These are phyloP conservation scores for Leucocoprinus leucothites DNA, from an alignment of 768 basidiomycete species.

Conservation along the genomic window DNA sequence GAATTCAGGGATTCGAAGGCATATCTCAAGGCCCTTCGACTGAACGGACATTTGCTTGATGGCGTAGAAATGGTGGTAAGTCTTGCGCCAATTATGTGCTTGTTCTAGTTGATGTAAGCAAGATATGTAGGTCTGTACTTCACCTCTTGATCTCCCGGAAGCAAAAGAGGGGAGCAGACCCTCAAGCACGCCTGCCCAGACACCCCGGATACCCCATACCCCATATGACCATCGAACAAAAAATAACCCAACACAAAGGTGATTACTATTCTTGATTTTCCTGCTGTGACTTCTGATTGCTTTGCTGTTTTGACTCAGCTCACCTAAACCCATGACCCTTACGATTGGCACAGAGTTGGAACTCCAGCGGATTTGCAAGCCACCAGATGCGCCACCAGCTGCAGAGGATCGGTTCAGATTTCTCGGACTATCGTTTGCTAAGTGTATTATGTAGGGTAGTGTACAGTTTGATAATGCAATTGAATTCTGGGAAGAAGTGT, in stretches of 20 bases:
- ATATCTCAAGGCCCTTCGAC: slow-evolving; percentile 37
- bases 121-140: slow-evolving; percentile 28
- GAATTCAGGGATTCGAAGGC: slow-evolving; percentile 36
- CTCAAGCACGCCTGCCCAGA: slow-evolving; percentile 7
- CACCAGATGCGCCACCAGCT: slow-evolving; percentile 5
- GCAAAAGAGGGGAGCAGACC: slow-evolving; percentile 28
- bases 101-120: neutral
- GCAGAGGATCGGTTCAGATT: slow-evolving; percentile 23
- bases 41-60: slow-evolving; percentile 33
- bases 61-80: slow-evolving; percentile 41
- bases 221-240: neutral
- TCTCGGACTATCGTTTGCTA: slow-evolving; percentile 29
- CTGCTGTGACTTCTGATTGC: neutral
- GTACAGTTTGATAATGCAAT: slow-evolving; percentile 8
- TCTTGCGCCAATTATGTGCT: slow-evolving; percentile 8
- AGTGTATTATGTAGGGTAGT: slow-evolving; percentile 19
- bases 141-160: slow-evolving; percentile 39
- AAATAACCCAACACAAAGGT: slow-evolving; percentile 6
- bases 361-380: neutral
- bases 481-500: slow-evolving; percentile 12
- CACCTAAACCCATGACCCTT: neutral
- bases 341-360: neutral
- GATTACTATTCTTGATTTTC: slow-evolving; percentile 4
- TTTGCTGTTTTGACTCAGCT: neutral
- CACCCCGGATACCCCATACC: neutral